Evolutionary conservation across 495 filamentous ascomycete species (phyloP).

Genomic region (Trichoderma parareesei): DNA sequence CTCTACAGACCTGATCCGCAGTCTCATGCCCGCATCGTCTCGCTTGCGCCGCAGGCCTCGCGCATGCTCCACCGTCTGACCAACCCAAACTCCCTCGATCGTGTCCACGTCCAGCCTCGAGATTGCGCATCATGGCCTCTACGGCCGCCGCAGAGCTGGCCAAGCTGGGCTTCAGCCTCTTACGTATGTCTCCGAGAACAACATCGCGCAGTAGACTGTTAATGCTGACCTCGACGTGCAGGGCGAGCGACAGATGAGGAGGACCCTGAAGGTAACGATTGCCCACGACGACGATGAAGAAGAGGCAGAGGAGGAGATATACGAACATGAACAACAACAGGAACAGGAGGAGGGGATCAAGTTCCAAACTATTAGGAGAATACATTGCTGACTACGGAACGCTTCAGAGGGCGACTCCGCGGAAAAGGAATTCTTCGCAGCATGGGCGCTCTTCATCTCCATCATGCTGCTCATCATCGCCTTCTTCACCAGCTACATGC

Average conservation of each 20-base stretch:
- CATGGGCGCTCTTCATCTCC: conserved; percentile 94
- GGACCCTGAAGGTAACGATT: conserved; percentile 38
- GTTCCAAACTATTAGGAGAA: background rate
- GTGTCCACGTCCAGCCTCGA: background rate
- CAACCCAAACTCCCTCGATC: background rate
- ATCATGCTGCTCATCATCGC: conserved; percentile 87
- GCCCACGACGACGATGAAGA: conserved; percentile 9
- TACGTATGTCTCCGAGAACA: background rate
- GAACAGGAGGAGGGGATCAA: too few species aligned
- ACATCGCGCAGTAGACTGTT: background rate
- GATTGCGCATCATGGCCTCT: conserved; percentile 9
- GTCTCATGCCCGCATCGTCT: conserved; percentile 8
- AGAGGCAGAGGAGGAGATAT: background rate
- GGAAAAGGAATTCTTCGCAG: conserved; percentile 84
- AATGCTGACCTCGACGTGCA: conserved; percentile 17
- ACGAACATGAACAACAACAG: background rate
- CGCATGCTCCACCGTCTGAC: conserved; percentile 1
- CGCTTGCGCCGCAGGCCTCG: conserved; percentile 9
- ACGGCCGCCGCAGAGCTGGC: conserved; percentile 8
- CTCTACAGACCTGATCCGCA: background rate
- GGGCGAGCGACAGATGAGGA: conserved; percentile 42
- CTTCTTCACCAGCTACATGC: conserved; percentile 92
- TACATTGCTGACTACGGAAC: conserved; percentile 18
- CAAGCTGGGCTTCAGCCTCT: conserved; percentile 6
- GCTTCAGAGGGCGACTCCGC: conserved; percentile 36